Evolutionary conservation across 1,284 basidiomycete genomes (phyloP), one percentile per base, ranked within the genome.

Genomic region (Tremellales sp.): DNA sequence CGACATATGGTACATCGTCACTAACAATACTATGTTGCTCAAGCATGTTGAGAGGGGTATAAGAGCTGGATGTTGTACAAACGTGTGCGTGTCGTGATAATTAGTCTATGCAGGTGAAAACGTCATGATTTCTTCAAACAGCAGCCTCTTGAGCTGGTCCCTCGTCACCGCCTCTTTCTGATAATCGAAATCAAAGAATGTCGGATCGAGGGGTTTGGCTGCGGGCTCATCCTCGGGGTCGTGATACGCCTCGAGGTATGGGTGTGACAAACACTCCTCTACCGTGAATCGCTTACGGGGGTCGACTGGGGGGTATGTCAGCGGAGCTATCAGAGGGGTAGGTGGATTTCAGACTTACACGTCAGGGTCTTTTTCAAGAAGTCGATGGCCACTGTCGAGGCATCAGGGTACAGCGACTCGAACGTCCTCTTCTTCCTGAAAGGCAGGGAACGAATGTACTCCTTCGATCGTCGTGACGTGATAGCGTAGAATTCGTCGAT

Each of bases 121-220:
- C 36, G 83, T 80, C 81, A 88, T 85, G 53, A 87, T 84, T 73
- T 87, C 85, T 48, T 84, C 82, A 67, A 83, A 85, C 56, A 75
- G 58, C 39, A 75, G 52, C 48, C 60, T 60, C 61, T 89, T 90
- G 43, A 92, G 75, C 62, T 89, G 83, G 26, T 82, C 90, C 36
- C 89, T 81, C 64, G 85, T 89, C 75, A 93, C 91, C 60, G 90
- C 87, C 57, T 94, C 91, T 77, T 94, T 93, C 78, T 89, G 85
- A 52, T 90, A 77, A 69, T 96, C 92, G 70, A 96, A 96, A 64
- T 92, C 89, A 73, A 97, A 96, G 79, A 96, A 96, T 58, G 85
- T 83, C 2, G 88, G 84, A 54, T 89, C 86, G 42, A 97, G 82
- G 24, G 92, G 90, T 12, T 89, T 86, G 1, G 91, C 90, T 15